Evolutionary conservation across 1,139 yeast species (phyloP).

Genomic region (Zygoascus sp.): DNA sequence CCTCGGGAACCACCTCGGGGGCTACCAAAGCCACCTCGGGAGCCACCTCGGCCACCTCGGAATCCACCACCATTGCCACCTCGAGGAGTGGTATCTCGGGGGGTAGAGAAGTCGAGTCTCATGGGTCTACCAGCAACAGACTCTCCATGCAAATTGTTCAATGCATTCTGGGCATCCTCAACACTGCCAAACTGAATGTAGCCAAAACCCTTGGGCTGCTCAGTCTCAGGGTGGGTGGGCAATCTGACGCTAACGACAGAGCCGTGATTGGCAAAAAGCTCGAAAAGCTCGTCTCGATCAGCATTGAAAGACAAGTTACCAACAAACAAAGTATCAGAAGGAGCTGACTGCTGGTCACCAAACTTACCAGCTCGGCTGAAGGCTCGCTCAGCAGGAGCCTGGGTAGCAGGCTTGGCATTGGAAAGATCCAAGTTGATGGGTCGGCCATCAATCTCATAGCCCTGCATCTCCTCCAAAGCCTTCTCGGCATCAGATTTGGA

Average conservation of each 20-base stretch:
- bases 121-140: constrained; percentile 88
- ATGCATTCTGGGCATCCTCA: constrained; percentile 89
- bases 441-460: constrained; percentile 94
- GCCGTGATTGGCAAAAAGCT: constrained; percentile 72
- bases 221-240: constrained; percentile 98
- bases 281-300: constrained; percentile 70
- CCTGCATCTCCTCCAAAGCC: constrained; percentile 85
- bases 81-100: constrained; percentile 55
- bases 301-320: constrained; percentile 94
- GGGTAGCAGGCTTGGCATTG: constrained; percentile 66
- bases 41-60: constrained; percentile 39
- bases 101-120: constrained; percentile 91
- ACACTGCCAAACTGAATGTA: constrained; percentile 84
- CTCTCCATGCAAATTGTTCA: constrained; percentile 83
- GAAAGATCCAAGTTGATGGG: constrained; percentile 92
- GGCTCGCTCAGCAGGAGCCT: constrained; percentile 43
- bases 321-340: constrained; percentile 91
- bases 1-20: constrained; percentile 22
- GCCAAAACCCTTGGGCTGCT: constrained; percentile 98
- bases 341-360: constrained; percentile 87
- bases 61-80: constrained; percentile 43
- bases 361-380: constrained; percentile 77
- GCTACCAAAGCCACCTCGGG: constrained; percentile 41
- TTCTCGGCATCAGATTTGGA: constrained; percentile 72
- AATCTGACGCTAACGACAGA: constrained; percentile 81